Evolutionary conservation across 164 flowering plant species (phyloP), one percentile per base, ranked within the genome.

Genomic region (Umbilicus rupestris): DNA sequence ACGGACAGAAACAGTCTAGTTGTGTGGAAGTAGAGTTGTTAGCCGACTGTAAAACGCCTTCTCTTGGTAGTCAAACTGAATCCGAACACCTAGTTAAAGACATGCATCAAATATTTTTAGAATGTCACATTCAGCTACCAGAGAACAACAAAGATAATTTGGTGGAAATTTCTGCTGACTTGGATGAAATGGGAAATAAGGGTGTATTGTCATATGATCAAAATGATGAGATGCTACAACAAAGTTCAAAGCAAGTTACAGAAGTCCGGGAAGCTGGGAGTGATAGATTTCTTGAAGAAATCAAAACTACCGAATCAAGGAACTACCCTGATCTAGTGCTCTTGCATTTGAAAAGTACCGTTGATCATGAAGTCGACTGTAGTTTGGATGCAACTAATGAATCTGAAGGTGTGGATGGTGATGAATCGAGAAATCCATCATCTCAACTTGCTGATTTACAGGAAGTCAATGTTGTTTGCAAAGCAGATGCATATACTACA

Each of bases 11-110:
- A 42, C 44, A 9, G 10, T 29, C 50, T 28, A 62, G 58, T 22
- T 66, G 67, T 52, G 20, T 60, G 45, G 64, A 73, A 17, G 45
- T 49, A 37, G 57, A 75, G 29, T 63, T n/a, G 15, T 44, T 42
- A 31, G 70, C 17, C 39, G 69, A 67, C 22, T 44, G 39, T 47
- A 55, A 7, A 30, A 12, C 24, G 4, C 7, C 22, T 65, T 8
- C 42, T 22, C 57, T 24, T 20, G 64, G 33, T 42, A 39, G 41
- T 6, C 62, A 63, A 14, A 35, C 28, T 49, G 55, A 20, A n/a
- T 49, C 28, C 20, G 55, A 49, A 1, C 55, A 20, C 3, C 0
- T n/a, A 49, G 55, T 49, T n/a, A 28, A 20, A 49, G 55, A 49
- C 55, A 49, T n/a, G 55, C 28, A 49, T 49, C 55, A 49, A 49